Conservation (phyloP, 2,329 filamentous ascomycete species). For the Xylaria digitata region DNA sequence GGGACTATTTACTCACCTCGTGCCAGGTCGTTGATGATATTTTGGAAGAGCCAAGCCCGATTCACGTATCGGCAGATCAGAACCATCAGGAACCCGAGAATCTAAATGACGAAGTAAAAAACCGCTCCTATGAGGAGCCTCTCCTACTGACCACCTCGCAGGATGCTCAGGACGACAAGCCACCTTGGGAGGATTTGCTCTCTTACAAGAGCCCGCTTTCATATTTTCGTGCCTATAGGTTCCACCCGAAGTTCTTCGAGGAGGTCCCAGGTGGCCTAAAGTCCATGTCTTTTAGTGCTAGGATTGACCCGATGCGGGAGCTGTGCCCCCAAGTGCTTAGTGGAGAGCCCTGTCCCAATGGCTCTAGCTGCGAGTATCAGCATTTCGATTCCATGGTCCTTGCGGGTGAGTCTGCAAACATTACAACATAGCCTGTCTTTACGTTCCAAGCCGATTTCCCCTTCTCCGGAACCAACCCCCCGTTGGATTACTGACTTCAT, state of each 20-base stretch:
- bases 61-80: conserved; percentile 28
- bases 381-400: conserved; percentile 81
- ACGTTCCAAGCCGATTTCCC: conserved; percentile 32
- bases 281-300: conserved; percentile 93
- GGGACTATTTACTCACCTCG: conserved; percentile 30
- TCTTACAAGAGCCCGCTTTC: conserved; percentile 87
- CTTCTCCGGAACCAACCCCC: conserved; percentile 51
- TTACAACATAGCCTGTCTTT: conserved; percentile 16
- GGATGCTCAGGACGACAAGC: conserved; percentile 39
- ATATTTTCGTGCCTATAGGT: conserved; percentile 88
- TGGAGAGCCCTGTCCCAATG: conserved; percentile 76
- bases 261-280: conserved; percentile 80
- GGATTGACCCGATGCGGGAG: conserved; percentile 79
- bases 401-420: conserved; percentile 72
- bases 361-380: conserved; percentile 77
- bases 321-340: conserved; percentile 82
- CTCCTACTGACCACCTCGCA: conserved; percentile 48
- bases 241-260: conserved; percentile 80
- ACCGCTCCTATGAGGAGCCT: conserved; percentile 45
- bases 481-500: conserved; percentile 62
- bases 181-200: conserved; percentile 52
- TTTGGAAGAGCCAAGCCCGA: conserved; percentile 42
- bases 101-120: conserved; percentile 49
- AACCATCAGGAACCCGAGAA: conserved; percentile 32
- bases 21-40: conserved; percentile 39